Evolutionary conservation across 345 rosid genomes (phyloP).

Genomic region (Lumnitzera littorea): DNA sequence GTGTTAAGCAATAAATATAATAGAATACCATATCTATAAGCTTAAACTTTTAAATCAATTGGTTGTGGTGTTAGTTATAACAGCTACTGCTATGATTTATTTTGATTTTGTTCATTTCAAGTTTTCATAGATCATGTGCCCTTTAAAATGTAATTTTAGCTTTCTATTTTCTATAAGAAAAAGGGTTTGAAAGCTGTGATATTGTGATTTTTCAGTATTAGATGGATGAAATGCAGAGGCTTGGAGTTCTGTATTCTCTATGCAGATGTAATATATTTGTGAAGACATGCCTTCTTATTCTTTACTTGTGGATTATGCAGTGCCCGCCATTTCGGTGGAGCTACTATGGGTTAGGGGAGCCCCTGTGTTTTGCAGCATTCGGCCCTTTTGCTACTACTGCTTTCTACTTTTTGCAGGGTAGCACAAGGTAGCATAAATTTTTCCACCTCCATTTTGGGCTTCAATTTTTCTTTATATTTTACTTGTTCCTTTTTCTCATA

Average conservation of each 20-base stretch:
- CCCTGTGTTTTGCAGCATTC: slow-evolving; percentile 84
- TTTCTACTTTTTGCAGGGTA: slow-evolving; percentile 60
- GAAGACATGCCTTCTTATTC: background rate
- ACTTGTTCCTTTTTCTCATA: slow-evolving; percentile 10
- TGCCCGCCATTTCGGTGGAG: slow-evolving; percentile 93
- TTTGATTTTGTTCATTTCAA: no score
- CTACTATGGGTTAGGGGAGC: slow-evolving; percentile 93
- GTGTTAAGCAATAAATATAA: no score
- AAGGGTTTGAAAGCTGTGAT: background rate
- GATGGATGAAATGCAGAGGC: no score
- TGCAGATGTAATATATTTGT: background rate
- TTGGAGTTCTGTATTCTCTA: background rate
- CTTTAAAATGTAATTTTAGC: background rate
- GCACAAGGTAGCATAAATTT: slow-evolving; percentile 35
- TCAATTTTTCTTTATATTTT: background rate
- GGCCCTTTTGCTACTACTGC: slow-evolving; percentile 95
- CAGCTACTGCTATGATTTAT: no score
- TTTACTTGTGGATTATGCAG: slow-evolving; percentile 20
- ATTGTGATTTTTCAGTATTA: background rate
- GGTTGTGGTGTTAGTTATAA: no score
- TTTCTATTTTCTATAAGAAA: background rate
- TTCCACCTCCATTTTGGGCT: background rate
- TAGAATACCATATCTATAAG: no score
- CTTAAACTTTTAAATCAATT: no score
- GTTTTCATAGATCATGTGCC: background rate